Conservation (phyloP, 352 stramenopile species). For the Stephanocyclus meneghinianus region DNA sequence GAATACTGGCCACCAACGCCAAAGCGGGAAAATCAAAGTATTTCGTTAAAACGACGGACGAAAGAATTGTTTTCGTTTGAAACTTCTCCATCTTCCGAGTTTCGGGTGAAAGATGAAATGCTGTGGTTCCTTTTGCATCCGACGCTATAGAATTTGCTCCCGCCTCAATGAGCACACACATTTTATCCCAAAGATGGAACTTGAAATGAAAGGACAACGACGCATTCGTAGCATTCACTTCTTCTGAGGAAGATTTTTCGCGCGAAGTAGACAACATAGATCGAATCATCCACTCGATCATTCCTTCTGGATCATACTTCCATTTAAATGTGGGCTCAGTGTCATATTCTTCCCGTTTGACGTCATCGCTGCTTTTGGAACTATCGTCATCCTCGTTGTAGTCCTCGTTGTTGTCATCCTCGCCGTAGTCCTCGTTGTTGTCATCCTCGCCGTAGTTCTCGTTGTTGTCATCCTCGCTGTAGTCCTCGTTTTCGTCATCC, state of each 20-base stretch:
- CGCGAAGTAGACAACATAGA: not conserved
- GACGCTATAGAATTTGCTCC: constrained; percentile 18
- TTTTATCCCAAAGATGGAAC: constrained; percentile 26
- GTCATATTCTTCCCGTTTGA: not conserved
- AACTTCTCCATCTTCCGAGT: not conserved
- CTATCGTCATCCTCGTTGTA: not conserved
- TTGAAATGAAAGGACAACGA: constrained; percentile 2
- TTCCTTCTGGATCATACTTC: not conserved
- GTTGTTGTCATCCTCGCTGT: not conserved
- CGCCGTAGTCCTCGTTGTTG: not conserved
- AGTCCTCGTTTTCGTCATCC: not conserved
- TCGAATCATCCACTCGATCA: no score
- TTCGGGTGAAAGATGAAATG: not conserved
- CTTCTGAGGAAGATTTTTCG: not conserved
- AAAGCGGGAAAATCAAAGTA: constrained; percentile 38
- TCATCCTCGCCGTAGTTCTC: not conserved
- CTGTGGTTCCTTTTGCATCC: not conserved
- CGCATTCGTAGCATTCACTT: no score
- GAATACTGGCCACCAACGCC: constrained; percentile 23
- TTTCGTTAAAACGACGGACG: constrained; percentile 41
- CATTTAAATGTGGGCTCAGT: not conserved
- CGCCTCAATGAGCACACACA: constrained; percentile 34
- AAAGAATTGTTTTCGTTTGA: constrained; percentile 11
- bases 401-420: not conserved
- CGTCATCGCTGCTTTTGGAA: not conserved